phyloP scores from a whole-genome alignment of 2,329 filamentous ascomycete species.

The Phialocephala subalpina region DNA sequence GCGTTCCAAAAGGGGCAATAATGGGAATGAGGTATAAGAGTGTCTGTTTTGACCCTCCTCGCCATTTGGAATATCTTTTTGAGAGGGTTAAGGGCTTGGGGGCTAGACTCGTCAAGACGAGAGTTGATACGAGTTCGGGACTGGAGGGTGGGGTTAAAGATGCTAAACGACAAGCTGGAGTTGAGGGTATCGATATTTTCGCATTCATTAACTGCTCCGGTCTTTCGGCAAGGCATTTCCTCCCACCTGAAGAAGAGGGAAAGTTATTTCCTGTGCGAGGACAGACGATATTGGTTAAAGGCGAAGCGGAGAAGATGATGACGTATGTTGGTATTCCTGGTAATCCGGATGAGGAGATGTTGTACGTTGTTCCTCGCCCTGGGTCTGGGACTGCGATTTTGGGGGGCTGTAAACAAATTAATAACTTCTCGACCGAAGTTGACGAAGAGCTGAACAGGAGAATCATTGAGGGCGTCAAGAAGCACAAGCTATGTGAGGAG shows the following conservation, averaged over 20 bases:
- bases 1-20: constrained; percentile 8
- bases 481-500: constrained; percentile 4
- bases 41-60: constrained; percentile 31
- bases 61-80: constrained; percentile 38
- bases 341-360: constrained; percentile 26
- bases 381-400: constrained; percentile 17
- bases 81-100: constrained; percentile 30
- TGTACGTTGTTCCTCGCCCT: constrained; percentile 50
- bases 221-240: constrained; percentile 48
- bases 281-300: constrained; percentile 54
- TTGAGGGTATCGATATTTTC: constrained; percentile 14
- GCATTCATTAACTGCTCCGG: constrained; percentile 53
- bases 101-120: constrained; percentile 14
- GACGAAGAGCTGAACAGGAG: constrained; percentile 9
- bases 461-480: constrained; percentile 13
- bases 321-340: constrained; percentile 40
- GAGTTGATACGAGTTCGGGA: constrained; percentile 14
- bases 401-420: constrained; percentile 19
- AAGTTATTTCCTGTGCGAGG: constrained; percentile 52
- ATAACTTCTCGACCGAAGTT: background rate
- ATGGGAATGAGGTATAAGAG: constrained; percentile 28
- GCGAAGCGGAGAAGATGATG: constrained; percentile 46
- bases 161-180: constrained; percentile 2
- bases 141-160: constrained; percentile 25
- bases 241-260: constrained; percentile 40